phyloP scores from a whole-genome alignment of 2,329 filamentous ascomycete genomes.

The Fusarium oxysporum region DNA sequence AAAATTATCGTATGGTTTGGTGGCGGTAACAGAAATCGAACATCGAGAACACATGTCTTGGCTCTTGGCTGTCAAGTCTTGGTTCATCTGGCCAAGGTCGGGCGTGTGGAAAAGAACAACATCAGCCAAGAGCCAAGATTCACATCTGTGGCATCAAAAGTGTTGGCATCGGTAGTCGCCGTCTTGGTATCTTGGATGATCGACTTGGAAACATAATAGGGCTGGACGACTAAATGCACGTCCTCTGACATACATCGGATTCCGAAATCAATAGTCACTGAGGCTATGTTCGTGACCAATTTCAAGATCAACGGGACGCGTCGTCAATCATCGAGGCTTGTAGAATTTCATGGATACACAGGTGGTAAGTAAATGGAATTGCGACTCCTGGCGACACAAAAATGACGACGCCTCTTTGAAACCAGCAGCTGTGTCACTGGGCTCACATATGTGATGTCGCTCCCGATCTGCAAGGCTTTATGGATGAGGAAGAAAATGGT shows the following conservation, averaged over 20 bases:
- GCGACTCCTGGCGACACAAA: conserved; percentile 3
- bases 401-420: neutral
- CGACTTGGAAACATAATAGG: conserved; percentile 20
- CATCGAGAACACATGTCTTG: conserved; percentile 16
- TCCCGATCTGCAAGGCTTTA: neutral
- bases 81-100: neutral
- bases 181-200: conserved; percentile 31
- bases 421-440: conserved; percentile 6
- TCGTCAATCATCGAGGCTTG: conserved; percentile 30
- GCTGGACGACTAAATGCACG: neutral
- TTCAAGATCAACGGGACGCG: conserved; percentile 5
- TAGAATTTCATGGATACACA: neutral
- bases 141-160: neutral
- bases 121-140: conserved; percentile 30
- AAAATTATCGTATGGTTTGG: neutral
- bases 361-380: neutral
- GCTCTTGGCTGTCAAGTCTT: neutral
- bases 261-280: neutral
- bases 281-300: neutral
- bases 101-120: neutral
- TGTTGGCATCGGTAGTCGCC: conserved; percentile 31
- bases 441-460: neutral
- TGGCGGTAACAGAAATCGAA: conserved; percentile 7
- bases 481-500: neutral
- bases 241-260: conserved; percentile 9